These are phyloP conservation scores for Stemphylium vesicarium DNA, from an alignment of 2,329 filamentous ascomycete genomes.

Conservation along the genomic window DNA sequence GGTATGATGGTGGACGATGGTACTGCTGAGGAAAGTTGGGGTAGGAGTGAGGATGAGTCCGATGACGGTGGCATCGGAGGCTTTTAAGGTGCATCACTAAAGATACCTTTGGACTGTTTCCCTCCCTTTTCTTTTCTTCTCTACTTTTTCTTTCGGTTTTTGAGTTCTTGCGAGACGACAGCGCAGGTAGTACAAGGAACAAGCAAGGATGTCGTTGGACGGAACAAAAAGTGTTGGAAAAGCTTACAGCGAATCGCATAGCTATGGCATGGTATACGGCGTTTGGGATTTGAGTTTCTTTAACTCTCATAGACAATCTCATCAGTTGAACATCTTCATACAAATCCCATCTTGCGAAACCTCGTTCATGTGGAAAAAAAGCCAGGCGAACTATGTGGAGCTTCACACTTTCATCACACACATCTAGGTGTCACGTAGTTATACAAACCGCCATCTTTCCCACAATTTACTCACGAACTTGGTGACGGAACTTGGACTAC, in stretches of 20 bases:
- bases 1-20: conserved; percentile 28
- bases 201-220: too few species aligned
- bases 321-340: neutral
- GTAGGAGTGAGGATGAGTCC: neutral
- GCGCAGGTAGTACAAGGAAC: too few species aligned
- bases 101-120: neutral
- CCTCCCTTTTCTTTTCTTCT: neutral
- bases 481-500: too few species aligned
- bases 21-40: neutral
- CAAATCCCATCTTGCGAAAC: too few species aligned
- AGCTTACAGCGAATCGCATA: neutral
- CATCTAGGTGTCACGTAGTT: too few species aligned
- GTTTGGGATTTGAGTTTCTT: neutral
- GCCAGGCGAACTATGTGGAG: too few species aligned
- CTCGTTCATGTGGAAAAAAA: too few species aligned
- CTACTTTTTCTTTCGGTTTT: too few species aligned
- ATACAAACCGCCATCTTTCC: too few species aligned
- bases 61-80: conserved; percentile 12
- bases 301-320: neutral
- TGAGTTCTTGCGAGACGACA: too few species aligned
- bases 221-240: neutral
- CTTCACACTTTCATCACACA: too few species aligned
- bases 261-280: neutral
- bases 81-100: neutral
- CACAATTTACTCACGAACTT: too few species aligned